Conservation (phyloP, 31 red algal species). For the Endocladia muricata region DNA sequence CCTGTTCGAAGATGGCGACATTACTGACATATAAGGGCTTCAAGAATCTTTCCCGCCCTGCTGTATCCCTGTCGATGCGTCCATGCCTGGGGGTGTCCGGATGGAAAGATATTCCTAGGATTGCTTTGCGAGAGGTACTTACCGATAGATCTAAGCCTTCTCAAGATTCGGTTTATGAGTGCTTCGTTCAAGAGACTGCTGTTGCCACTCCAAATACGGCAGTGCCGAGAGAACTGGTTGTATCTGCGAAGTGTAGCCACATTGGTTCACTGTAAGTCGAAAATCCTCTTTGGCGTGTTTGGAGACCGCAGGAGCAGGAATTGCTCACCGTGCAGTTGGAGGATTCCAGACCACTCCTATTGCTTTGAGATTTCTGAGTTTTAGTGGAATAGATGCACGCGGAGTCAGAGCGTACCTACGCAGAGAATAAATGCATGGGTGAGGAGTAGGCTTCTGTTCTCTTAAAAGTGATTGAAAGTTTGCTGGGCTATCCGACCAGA, state of each 20-base stretch:
- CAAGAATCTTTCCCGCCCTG: conserved; percentile 30
- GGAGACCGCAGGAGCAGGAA: conserved; percentile 22
- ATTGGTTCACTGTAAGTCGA: conserved; percentile 26
- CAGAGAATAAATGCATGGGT: background rate
- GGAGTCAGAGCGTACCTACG: conserved; percentile 17
- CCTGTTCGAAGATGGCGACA: background rate
- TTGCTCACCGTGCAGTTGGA: conserved; percentile 32
- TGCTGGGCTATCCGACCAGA: conserved; percentile 16
- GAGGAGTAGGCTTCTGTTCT: background rate
- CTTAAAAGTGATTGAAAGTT: conserved; percentile 10
- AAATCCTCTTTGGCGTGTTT: conserved; percentile 22
- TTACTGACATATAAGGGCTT: conserved; percentile 21
- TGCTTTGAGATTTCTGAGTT: conserved; percentile 15
- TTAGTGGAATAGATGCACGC: conserved; percentile 12
- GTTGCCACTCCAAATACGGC: conserved; percentile 16
- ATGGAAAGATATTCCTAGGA: conserved; percentile 35
- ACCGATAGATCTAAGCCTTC: conserved; percentile 24
- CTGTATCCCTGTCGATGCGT: background rate
- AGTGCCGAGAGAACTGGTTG: conserved; percentile 7
- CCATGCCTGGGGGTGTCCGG: conserved; percentile 20
- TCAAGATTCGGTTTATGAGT: conserved; percentile 20
- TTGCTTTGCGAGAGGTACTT: conserved; percentile 14
- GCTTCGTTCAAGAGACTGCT: background rate
- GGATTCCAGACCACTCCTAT: conserved; percentile 21
- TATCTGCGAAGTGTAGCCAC: conserved; percentile 2